These are phyloP conservation scores for Syzygium aqueum DNA, from an alignment of 345 rosid species.

Conservation along the genomic window DNA sequence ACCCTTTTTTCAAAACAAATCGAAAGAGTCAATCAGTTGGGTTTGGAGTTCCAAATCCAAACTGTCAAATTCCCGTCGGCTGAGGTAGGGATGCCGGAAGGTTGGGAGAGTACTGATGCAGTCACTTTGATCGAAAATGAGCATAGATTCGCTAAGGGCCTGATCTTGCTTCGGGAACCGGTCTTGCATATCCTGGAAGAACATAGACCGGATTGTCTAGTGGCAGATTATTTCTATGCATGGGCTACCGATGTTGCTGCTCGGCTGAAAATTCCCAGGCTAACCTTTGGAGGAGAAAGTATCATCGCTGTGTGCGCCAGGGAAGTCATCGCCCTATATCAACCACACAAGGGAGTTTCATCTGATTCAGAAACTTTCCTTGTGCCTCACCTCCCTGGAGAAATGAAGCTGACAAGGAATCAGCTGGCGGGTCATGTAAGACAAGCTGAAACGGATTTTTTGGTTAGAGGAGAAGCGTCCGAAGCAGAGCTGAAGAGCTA, in stretches of 20 bases:
- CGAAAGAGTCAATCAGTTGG: constrained; percentile 3
- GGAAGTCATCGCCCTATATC: constrained; percentile 3
- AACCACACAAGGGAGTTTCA: constrained; percentile 18
- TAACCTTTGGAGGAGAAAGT: constrained; percentile 26
- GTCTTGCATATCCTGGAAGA: constrained; percentile 4
- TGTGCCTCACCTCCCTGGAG: constrained; percentile 20
- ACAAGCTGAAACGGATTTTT: not conserved
- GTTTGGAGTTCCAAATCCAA: constrained; percentile 17
- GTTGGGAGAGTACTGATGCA: not conserved
- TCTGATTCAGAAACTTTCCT: constrained; percentile 22
- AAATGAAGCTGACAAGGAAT: constrained; percentile 30
- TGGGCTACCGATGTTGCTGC: constrained; percentile 22
- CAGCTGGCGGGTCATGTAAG: constrained; percentile 14
- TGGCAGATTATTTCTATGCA: constrained; percentile 22
- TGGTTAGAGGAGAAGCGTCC: not conserved
- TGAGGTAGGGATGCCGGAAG: constrained; percentile 33
- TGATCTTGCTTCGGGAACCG: not conserved
- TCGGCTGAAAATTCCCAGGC: constrained; percentile 17
- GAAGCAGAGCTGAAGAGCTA: constrained; percentile 5
- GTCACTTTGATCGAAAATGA: not conserved
- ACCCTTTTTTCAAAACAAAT: not conserved
- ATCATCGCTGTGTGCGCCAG: constrained; percentile 24
- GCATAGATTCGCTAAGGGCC: not conserved
- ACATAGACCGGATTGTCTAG: constrained; percentile 21
- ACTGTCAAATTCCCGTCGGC: constrained; percentile 30